phyloP scores from a whole-genome alignment of 2,329 filamentous ascomycete species.

The Ophiosphaerella herpotricha region DNA sequence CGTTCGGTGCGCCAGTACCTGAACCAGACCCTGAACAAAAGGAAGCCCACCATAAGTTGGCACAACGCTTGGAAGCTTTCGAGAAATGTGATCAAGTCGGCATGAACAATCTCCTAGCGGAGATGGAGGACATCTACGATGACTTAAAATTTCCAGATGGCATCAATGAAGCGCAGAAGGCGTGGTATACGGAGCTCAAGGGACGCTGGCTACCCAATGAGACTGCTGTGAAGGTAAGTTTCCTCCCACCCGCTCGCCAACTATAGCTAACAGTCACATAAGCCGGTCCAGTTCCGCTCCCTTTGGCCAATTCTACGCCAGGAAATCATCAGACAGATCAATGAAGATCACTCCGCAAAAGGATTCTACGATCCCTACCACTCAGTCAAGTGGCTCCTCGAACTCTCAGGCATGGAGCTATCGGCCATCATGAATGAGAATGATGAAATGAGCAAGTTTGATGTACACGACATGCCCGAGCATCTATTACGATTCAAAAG shows the following conservation, averaged over 20 bases:
- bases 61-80: constrained; percentile 5
- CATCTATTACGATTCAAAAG: constrained; percentile 12
- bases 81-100: background rate
- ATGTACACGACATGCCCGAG: constrained; percentile 9
- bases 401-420: constrained; percentile 6
- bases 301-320: constrained; percentile 23
- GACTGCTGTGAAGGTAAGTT: constrained; percentile 1
- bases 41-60: constrained; percentile 1
- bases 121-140: constrained; percentile 10
- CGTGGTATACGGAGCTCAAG: constrained; percentile 17
- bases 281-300: constrained; percentile 15
- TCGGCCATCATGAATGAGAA: constrained; percentile 14
- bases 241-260: background rate
- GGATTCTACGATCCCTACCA: constrained; percentile 7
- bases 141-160: constrained; percentile 2
- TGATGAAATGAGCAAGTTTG: constrained; percentile 1
- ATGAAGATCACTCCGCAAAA: constrained; percentile 3
- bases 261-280: background rate
- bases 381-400: constrained; percentile 16
- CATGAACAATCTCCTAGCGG: constrained; percentile 1
- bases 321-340: constrained; percentile 23
- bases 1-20: background rate
- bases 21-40: background rate
- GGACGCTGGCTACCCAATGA: background rate
- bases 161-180: constrained; percentile 3